Evolutionary conservation across 1,284 basidiomycete genomes (phyloP), one percentile per base, ranked within the genome.

Genomic region (Ustilago esculenta): DNA sequence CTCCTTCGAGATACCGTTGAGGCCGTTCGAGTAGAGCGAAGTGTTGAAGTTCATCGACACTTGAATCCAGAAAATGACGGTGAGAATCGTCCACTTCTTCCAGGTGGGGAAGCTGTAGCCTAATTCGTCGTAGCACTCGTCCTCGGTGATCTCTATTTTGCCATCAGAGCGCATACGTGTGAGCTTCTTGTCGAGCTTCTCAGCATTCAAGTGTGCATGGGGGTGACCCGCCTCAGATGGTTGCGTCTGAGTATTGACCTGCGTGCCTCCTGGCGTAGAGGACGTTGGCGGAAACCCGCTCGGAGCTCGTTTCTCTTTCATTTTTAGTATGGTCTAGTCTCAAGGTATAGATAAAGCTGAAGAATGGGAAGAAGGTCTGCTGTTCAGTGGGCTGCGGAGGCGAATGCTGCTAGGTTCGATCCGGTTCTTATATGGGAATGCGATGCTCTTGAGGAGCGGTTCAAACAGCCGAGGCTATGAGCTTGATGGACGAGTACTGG

Each of bases 31-130:
- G 57, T 79, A 83, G n/a, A 83, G 66, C 39, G 75, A 73, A 10
- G 82, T 80, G 59, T 83, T 83, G 59, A 82, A 77, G 63, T 83
- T 83, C 78, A 83, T 81, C 46, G 70, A 74, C 17, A 80, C 63
- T 46, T 83, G 82, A 6, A 83, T 77, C 54, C 79, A 52, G 51
- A 83, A 83, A 54, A 84, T 83, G 47, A 83, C 77, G 35, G 61
- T 71, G 17, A 83, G 72, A 29, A 81, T 79, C 27, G 58, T 59
- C 83, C 83, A 83, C 50, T 83, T 84, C 47, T 83, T 83, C 39
- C 63, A 58, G 0, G 79, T 52, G 0, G 81, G 63, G 57, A 72
- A 79, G 45, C 43, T 53, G 54, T 67, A 82, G n/a, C 76, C 74
- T 14, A 69, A 51, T 45, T 64, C 55, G 9, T 59, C 66, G 56